These are phyloP conservation scores for Narthecium ossifragum DNA, from an alignment of 106 monocot species.

Conservation along the genomic window DNA sequence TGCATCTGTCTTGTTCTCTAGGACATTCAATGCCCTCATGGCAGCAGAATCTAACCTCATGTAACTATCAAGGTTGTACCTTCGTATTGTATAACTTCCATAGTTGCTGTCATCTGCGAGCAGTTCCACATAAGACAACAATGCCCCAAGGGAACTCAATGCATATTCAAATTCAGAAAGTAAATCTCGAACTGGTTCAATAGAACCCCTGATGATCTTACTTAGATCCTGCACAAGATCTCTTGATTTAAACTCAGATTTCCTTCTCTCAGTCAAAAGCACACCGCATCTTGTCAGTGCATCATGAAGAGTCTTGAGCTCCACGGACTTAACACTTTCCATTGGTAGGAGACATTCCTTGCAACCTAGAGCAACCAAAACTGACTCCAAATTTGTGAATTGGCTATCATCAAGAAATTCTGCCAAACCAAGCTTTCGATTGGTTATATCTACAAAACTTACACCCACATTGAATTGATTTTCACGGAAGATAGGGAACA, in stretches of 20 bases:
- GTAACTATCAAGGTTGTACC: conserved; percentile 74
- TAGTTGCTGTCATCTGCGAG: conserved; percentile 84
- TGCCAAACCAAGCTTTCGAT: conserved; percentile 63
- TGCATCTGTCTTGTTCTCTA: conserved; percentile 86
- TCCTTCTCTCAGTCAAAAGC: conserved; percentile 84
- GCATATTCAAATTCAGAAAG: conserved; percentile 78
- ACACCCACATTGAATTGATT: conserved; percentile 73
- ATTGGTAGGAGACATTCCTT: conserved; percentile 83
- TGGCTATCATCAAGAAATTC: conserved; percentile 95
- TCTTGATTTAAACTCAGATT: conserved; percentile 86
- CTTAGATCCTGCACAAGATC: conserved; percentile 92
- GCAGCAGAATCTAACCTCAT: conserved; percentile 99
- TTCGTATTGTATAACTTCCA: conserved; percentile 76
- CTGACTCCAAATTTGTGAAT: conserved; percentile 90
- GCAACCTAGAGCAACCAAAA: conserved; percentile 91
- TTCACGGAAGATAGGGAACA: conserved; percentile 64
- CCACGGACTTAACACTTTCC: conserved; percentile 59
- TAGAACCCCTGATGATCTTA: conserved; percentile 76
- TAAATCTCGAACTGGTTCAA: conserved; percentile 84
- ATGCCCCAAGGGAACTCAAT: conserved; percentile 74
- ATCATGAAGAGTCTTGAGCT: conserved; percentile 49
- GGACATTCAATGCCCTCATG: conserved; percentile 81
- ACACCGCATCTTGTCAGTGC: conserved; percentile 64
- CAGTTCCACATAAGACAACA: conserved; percentile 78
- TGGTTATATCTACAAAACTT: conserved; percentile 83